phyloP scores from a whole-genome alignment of 2,329 filamentous ascomycete species.

The Clonostachys byssicola region DNA sequence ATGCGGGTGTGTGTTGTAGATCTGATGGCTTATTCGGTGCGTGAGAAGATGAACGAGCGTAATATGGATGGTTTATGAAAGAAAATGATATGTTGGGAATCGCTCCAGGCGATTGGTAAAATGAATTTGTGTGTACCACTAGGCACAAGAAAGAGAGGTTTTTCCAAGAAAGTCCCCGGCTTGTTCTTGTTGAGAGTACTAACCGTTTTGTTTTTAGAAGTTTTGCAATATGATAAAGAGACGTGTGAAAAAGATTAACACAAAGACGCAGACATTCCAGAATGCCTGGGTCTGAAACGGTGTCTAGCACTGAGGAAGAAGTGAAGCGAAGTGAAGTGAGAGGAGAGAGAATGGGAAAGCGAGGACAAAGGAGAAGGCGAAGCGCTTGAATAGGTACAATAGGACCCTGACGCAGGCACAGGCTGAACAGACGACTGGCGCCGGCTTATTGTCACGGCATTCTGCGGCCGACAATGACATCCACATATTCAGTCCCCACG shows the following conservation, averaged over 20 bases:
- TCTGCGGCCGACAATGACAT: background rate
- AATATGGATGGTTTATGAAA: background rate
- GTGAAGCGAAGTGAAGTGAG: background rate
- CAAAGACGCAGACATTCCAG: no score
- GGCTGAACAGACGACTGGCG: no score
- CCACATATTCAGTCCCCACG: background rate
- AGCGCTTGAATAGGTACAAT: background rate
- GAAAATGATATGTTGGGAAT: background rate
- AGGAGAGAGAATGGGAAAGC: background rate
- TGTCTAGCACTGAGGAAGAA: no score
- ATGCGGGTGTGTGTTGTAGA: background rate
- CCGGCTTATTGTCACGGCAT: background rate
- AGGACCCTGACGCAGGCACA: no score
- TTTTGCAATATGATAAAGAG: slow-evolving; percentile 1
- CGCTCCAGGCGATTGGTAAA: no score
- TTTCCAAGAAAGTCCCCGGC: background rate
- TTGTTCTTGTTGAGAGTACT: background rate
- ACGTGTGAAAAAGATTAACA: background rate
- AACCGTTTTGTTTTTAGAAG: background rate
- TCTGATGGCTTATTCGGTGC: background rate
- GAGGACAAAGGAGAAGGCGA: background rate
- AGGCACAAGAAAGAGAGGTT: background rate
- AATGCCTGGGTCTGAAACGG: no score
- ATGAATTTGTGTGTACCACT: no score
- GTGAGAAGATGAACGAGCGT: background rate